Evolutionary conservation across 2,329 filamentous ascomycete species (phyloP), one percentile per base, ranked within the genome.

Genomic region (Myriosclerotinia scirpicola): DNA sequence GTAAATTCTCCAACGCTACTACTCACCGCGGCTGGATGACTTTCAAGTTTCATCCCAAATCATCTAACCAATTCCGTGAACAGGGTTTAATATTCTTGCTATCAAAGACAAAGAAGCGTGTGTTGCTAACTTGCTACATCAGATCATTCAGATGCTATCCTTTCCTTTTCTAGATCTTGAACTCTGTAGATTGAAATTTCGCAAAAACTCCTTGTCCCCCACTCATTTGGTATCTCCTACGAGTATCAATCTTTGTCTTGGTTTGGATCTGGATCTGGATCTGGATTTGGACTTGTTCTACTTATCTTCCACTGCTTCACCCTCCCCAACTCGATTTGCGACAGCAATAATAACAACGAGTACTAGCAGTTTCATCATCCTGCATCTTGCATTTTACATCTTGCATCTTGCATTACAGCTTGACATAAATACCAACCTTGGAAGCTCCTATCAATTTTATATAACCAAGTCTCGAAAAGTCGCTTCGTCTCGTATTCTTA

Each of bases 201-300:
- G 53, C 59, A 62, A 50, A 62, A 50, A 6, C 48, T 53, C 46
- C 48, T 40, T 30, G 46, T 40, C 53, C 34, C 22, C 59, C 59
- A 38, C n/a, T 53, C 17, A 30, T 53, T n/a, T 11, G 52, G n/a
- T n/a, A n/a, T n/a, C n/a, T 40, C 17, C 22, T 15, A 56, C 42
- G 11, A 22, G 20, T 53, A 15, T n/a, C n/a, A 3, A 38, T 62
- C 34, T n/a, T 36, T 11, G 26, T 14, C 22, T 53, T n/a, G 22
- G 8, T 17, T 38, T 20, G 22, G 3, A 34, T 50, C 7, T 59
- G 22, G 56, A 36, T 36, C n/a, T 59, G 20, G n/a, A 22, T 6
- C 36, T 26, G 42, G 15, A 42, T 20, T n/a, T 34, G 14, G 20
- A 8, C 42, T 52, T 38, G 30, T 5, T 22, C 9, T 34, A 34